Conservation (phyloP, 345 rosid genomes). For the Isatis tinctoria region DNA sequence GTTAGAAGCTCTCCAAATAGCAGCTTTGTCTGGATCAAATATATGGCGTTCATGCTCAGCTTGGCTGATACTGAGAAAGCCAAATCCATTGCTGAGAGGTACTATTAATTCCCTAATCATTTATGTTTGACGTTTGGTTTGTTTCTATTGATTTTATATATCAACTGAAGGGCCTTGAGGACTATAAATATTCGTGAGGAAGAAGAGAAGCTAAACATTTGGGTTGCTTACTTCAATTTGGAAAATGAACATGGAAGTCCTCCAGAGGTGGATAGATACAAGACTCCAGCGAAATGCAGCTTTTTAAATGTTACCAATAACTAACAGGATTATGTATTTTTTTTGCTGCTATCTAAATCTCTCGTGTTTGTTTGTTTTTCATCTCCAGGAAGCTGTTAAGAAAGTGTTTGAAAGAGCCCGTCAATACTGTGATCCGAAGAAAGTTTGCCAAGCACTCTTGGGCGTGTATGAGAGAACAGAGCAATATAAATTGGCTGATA, state of each 20-base stretch:
- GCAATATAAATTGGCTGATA: constrained; percentile 67
- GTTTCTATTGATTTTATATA: not conserved
- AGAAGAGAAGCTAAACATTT: constrained; percentile 86
- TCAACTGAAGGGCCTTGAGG: constrained; percentile 72
- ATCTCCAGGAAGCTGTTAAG: constrained; percentile 71
- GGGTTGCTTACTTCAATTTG: constrained; percentile 96
- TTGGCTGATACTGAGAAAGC: constrained; percentile 87
- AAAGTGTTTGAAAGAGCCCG: constrained; percentile 83
- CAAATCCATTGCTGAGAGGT: constrained; percentile 92
- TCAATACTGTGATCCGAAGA: constrained; percentile 82
- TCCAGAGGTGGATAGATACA: constrained; percentile 68
- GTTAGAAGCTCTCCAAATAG: constrained; percentile 91
- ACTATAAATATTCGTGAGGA: constrained; percentile 88
- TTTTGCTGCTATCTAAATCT: not conserved
- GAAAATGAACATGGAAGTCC: constrained; percentile 94
- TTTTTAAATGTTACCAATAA: not conserved
- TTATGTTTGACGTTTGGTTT: not conserved
- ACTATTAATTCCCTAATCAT: constrained; percentile 15
- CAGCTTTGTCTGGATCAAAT: constrained; percentile 92
- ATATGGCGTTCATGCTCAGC: constrained; percentile 79
- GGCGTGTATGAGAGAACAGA: constrained; percentile 82
- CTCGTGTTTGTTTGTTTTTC: constrained; percentile 20
- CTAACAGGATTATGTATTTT: not conserved
- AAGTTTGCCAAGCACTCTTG: constrained; percentile 73
- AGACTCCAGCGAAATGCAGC: not conserved